Percentiles rank a stretch among this genome's conserved stretches.
phyloP scores from a whole-genome alignment of 163 green algal genomes.

The Volvox carteri region DNA sequence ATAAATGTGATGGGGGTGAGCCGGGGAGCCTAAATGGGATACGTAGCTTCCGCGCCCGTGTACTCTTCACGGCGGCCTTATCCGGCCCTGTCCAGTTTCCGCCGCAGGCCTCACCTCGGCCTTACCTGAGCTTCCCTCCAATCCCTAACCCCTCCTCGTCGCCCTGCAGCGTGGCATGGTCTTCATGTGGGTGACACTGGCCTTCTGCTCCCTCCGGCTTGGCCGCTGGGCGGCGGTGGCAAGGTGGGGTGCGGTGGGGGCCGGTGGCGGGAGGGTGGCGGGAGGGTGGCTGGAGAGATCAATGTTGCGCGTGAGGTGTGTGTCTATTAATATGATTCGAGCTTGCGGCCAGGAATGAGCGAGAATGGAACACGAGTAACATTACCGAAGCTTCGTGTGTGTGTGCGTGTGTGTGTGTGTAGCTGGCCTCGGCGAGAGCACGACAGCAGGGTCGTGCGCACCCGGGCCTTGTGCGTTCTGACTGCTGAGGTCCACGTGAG shows the following conservation, averaged over 20 bases:
- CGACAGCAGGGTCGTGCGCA: not conserved
- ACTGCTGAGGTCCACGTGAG: too few species aligned
- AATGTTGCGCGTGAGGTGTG: not conserved
- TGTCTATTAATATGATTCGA: not conserved
- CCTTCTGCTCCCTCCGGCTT: not conserved
- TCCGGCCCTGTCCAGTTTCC: not conserved
- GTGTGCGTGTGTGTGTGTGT: not conserved
- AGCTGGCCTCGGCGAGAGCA: not conserved
- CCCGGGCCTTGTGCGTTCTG: not conserved
- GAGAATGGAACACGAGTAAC: not conserved
- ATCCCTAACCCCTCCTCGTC: not conserved
- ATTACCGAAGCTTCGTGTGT: not conserved
- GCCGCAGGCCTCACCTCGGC: not conserved
- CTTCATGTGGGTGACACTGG: conserved; percentile 32
- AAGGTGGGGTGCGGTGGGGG: not conserved
- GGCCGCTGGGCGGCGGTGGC: not conserved
- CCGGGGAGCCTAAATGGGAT: not conserved
- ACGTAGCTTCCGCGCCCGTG: not conserved
- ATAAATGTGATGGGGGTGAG: not conserved
- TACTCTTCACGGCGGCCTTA: not conserved
- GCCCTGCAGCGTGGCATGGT: conserved; percentile 30
- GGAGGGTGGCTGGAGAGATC: not conserved
- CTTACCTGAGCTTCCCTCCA: not conserved
- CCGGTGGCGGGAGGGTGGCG: not conserved
- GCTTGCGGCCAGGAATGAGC: not conserved